Evolutionary conservation across 2,329 filamentous ascomycete genomes (phyloP).

Genomic region (Penicillium sp.): DNA sequence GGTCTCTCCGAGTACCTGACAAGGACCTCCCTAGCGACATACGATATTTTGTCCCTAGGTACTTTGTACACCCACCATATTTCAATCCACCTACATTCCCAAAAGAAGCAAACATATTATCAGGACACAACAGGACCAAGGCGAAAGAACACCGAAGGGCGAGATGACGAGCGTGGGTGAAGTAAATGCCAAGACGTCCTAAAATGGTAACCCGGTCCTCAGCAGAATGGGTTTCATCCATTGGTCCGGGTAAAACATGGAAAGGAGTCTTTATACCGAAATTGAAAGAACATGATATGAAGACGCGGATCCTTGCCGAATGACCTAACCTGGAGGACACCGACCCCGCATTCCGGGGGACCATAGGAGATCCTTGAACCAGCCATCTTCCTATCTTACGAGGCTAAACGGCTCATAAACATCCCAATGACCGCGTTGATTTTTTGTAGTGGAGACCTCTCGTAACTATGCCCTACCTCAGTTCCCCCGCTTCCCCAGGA

Average conservation of each 20-base stretch:
- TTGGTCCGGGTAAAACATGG: not conserved
- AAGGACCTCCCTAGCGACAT: not conserved
- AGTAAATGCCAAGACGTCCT: slow-evolving; percentile 1
- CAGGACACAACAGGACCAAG: not conserved
- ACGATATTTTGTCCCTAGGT: not conserved
- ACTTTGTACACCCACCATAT: not conserved
- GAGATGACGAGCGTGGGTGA: slow-evolving; percentile 1
- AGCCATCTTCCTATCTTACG: not conserved
- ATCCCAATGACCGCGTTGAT: not conserved
- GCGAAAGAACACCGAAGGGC: not conserved
- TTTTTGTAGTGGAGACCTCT: not conserved
- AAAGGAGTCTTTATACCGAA: not conserved
- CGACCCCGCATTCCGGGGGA: slow-evolving; percentile 1
- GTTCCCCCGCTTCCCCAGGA: slow-evolving; percentile 22
- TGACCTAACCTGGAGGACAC: not conserved
- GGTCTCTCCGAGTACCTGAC: not conserved
- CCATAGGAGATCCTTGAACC: not conserved
- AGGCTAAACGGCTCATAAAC: not conserved
- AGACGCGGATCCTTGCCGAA: not conserved
- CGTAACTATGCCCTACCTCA: slow-evolving; percentile 15
- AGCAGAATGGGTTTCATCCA: not conserved
- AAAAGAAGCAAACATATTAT: not conserved
- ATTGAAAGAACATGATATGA: not conserved
- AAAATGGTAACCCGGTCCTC: not conserved
- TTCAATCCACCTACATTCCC: not conserved